Percentiles rank a stretch among this genome's conserved stretches.
These are phyloP conservation scores for Emiliania huxleyi DNA, from an alignment of 78 protist species.

Conservation along the genomic window DNA sequence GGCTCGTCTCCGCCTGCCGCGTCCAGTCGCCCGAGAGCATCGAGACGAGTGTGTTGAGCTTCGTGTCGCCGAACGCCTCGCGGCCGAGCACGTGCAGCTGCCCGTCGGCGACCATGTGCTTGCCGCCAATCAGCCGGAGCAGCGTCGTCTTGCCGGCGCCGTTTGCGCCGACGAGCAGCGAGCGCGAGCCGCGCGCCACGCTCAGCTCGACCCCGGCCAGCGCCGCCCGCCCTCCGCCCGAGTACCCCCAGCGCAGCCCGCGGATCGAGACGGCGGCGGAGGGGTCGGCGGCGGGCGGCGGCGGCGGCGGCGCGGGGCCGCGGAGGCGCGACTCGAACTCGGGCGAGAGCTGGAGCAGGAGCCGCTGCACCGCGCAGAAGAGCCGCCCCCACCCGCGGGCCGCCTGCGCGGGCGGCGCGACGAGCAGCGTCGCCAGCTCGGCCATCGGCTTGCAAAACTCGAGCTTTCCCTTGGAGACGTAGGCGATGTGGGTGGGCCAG, in stretches of 20 bases:
- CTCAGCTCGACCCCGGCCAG: neutral
- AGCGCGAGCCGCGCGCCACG: slow-evolving; percentile 31
- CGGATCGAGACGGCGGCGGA: neutral
- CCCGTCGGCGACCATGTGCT: neutral
- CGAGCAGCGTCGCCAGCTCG: neutral
- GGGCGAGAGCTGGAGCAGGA: neutral
- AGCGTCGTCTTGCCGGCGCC: slow-evolving; percentile 77
- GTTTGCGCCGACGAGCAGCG: slow-evolving; percentile 65
- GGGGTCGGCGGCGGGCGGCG: neutral
- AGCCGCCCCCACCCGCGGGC: neutral
- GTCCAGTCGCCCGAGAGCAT: slow-evolving; percentile 37
- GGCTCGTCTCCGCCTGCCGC: no score
- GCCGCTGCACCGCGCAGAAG: slow-evolving; percentile 3
- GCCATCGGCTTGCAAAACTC: neutral
- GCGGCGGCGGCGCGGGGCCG: neutral
- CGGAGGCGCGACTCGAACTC: neutral
- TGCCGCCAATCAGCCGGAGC: slow-evolving; percentile 61
- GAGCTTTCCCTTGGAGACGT: neutral
- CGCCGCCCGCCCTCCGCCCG: neutral
- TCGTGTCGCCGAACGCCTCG: neutral
- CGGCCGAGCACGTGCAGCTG: neutral
- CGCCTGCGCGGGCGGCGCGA: neutral
- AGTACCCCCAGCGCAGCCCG: neutral
- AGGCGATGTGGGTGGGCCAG: slow-evolving; percentile 55
- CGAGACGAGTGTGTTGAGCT: neutral